Conservation (phyloP, 2,329 filamentous ascomycete genomes). For the Huntiella decipiens region DNA sequence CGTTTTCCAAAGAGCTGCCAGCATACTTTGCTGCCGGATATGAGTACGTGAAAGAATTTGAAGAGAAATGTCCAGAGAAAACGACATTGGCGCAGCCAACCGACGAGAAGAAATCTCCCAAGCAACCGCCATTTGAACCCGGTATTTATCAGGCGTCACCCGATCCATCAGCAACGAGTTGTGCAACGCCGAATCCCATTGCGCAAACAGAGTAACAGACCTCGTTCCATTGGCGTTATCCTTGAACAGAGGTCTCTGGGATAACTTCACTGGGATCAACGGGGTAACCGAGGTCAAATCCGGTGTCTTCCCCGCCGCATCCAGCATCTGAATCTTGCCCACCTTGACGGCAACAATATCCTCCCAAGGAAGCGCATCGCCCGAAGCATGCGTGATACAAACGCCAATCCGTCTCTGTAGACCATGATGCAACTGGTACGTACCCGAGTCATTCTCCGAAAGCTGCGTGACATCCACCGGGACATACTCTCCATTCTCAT, state of each 20-base stretch:
- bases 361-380: slow-evolving; percentile 74
- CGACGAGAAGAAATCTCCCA: slow-evolving; percentile 77
- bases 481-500: slow-evolving; percentile 76
- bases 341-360: slow-evolving; percentile 60
- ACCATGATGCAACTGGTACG: slow-evolving; percentile 89
- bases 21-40: slow-evolving; percentile 69
- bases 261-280: slow-evolving; percentile 50
- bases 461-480: slow-evolving; percentile 85
- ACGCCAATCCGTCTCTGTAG: slow-evolving; percentile 75
- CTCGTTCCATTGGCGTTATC: slow-evolving; percentile 80
- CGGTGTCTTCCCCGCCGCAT: slow-evolving; percentile 67
- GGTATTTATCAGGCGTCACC: slow-evolving; percentile 79
- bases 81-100: slow-evolving; percentile 73
- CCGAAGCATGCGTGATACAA: slow-evolving; percentile 78
- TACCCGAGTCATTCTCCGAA: slow-evolving; percentile 66
- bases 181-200: slow-evolving; percentile 94
- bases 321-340: slow-evolving; percentile 64
- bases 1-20: slow-evolving; percentile 71
- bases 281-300: slow-evolving; percentile 54
- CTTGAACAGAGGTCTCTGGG: slow-evolving; percentile 59
- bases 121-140: slow-evolving; percentile 67
- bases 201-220: slow-evolving; percentile 68
- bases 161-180: slow-evolving; percentile 84
- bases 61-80: slow-evolving; percentile 59
- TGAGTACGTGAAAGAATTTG: slow-evolving; percentile 74